These are phyloP conservation scores for Volvox reticuliferus DNA, from an alignment of 139 green algal genomes.

Conservation along the genomic window DNA sequence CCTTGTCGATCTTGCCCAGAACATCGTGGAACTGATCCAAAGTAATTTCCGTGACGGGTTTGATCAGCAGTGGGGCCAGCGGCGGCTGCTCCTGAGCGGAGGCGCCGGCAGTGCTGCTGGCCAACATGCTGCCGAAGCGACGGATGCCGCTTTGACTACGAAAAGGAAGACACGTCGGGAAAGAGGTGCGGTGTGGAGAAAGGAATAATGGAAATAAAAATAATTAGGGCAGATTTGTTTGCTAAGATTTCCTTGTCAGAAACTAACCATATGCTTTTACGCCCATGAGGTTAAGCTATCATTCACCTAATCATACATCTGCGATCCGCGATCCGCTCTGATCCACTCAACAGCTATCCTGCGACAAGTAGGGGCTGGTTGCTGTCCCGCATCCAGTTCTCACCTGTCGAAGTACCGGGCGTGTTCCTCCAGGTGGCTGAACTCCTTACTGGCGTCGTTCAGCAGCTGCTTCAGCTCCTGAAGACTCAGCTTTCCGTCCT, in stretches of 20 bases:
- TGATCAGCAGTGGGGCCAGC: background rate
- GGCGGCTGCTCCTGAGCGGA: background rate
- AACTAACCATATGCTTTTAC: too few relatives aligned
- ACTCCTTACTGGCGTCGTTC: slow-evolving; percentile 71
- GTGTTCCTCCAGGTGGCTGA: slow-evolving; percentile 88
- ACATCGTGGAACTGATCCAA: slow-evolving; percentile 83
- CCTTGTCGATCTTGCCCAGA: slow-evolving; percentile 78
- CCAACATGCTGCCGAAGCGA: slow-evolving; percentile 57
- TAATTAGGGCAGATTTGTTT: too few relatives aligned
- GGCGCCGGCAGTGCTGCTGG: background rate
- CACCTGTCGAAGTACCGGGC: slow-evolving; percentile 80
- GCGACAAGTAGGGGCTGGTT: too few relatives aligned
- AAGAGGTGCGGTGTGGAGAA: too few relatives aligned
- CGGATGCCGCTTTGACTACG: slow-evolving; percentile 27
- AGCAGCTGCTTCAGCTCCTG: slow-evolving; percentile 73
- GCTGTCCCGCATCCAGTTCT: too few relatives aligned
- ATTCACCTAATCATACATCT: too few relatives aligned
- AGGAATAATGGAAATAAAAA: too few relatives aligned
- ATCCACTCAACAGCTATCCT: too few relatives aligned
- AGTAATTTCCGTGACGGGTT: slow-evolving; percentile 46
- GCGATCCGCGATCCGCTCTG: too few relatives aligned
- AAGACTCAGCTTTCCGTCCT: slow-evolving; percentile 72
- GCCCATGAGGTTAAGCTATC: too few relatives aligned
- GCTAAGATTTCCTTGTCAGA: too few relatives aligned
- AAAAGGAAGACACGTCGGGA: background rate